phyloP scores from a whole-genome alignment of 2,329 filamentous ascomycete species.

The Cytospora chrysosperma region DNA sequence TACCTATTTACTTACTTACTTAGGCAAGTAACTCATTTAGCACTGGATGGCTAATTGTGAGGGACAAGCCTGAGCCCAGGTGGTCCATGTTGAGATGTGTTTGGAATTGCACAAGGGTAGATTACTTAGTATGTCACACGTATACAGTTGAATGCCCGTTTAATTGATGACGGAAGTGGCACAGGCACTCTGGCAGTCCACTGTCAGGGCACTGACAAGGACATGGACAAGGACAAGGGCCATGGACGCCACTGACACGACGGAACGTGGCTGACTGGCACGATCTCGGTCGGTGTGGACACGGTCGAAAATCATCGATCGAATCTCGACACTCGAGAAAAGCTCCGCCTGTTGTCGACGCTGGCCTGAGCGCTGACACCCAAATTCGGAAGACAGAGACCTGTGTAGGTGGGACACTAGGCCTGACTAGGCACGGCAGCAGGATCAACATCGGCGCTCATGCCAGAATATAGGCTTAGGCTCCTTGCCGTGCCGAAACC shows the following conservation, averaged over 20 bases:
- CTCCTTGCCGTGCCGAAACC: not conserved
- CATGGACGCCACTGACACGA: not conserved
- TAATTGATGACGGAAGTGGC: not conserved
- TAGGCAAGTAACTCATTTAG: too few relatives aligned
- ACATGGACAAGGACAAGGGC: not conserved
- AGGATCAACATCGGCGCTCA: not conserved
- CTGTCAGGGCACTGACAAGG: not conserved
- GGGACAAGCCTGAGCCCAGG: not conserved
- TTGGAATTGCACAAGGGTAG: too few relatives aligned
- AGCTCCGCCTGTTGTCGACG: not conserved
- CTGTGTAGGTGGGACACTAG: not conserved
- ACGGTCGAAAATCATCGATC: not conserved
- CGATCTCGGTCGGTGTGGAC: slow-evolving; percentile 15
- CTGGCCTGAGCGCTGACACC: not conserved
- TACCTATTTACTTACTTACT: too few relatives aligned
- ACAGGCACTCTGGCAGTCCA: not conserved
- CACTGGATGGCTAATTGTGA: not conserved
- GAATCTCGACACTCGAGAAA: not conserved
- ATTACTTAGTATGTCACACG: not conserved
- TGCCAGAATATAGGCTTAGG: not conserved
- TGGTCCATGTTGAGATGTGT: too few relatives aligned
- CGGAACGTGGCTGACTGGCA: not conserved
- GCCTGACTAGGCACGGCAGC: not conserved
- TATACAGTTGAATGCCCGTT: not conserved
- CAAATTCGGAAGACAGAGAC: not conserved